Evolutionary conservation across 257 asterid genomes (phyloP), one percentile per base, ranked within the genome.

Genomic region (Salvia splendens): DNA sequence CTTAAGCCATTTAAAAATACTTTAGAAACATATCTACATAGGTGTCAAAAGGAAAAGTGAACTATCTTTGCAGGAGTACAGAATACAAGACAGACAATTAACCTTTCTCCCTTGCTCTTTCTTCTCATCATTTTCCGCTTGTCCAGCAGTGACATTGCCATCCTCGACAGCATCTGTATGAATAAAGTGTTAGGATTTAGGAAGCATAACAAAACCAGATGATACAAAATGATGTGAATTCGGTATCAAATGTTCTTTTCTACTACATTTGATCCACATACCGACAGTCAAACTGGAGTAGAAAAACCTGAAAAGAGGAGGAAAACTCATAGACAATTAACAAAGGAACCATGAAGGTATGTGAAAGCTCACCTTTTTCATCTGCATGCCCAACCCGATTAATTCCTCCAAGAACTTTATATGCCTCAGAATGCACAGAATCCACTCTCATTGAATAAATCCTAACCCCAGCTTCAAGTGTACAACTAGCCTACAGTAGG

Each of bases 391-490:
- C 96, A 79, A 87, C 99, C 67, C 97, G 88, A 73, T 88, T 94
- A 66, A 94, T 91, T 77, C 95, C 96, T 82, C 95, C 96, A 69
- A 94, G 96, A 71, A 94, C 96, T 84, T 94, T 94, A 71, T 91
- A 94, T 5, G 96, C 99, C 79, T 94, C 99, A 38, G 96, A 91
- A 77, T 91, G 95, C 48, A 86, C 92, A 1, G 96, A 91, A 80
- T 94, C 99, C 75, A 94, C 99, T 84, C 99, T 88, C 93, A 87
- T 77, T 58, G 99, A 85, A 71, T 94, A 94, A 70, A 94, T 94
- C 84, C 91, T 94, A 70, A 88, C 97, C 73, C 99, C 99, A 76
- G 97, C 97, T 80, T 94, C 97, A 66, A 94, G 97, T 28, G 97
- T 91, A 80, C 97, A 91, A 73, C 99, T 94, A 17, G 99, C 99